phyloP scores from a whole-genome alignment of 208 protist species.

The Trypanosoma rangeli region DNA sequence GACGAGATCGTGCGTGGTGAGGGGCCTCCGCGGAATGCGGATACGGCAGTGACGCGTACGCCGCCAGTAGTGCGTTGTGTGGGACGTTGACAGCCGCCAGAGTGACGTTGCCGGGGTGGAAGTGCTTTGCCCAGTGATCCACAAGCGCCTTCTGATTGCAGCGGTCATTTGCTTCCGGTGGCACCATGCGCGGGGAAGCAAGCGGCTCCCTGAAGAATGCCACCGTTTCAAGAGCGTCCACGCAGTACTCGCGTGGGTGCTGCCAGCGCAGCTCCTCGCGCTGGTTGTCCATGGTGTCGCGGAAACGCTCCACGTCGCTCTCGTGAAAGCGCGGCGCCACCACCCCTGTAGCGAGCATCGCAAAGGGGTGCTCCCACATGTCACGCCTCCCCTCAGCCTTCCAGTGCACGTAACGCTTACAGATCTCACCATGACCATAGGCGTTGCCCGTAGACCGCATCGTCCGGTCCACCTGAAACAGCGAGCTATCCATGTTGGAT shows the following conservation, averaged over 20 bases:
- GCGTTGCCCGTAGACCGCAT: constrained; percentile 72
- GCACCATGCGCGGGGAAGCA: constrained; percentile 71
- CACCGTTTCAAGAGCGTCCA: constrained; percentile 81
- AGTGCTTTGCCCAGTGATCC: constrained; percentile 68
- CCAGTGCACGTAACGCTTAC: constrained; percentile 76
- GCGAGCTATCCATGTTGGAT: constrained; percentile 84
- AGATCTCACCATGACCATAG: constrained; percentile 78
- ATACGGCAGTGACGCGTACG: constrained; percentile 75
- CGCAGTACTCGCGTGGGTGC: constrained; percentile 66
- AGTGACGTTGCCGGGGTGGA: constrained; percentile 66
- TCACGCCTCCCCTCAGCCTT: constrained; percentile 74
- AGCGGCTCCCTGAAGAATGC: constrained; percentile 91
- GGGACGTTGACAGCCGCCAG: constrained; percentile 81
- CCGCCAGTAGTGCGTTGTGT: constrained; percentile 77
- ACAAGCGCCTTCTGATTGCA: constrained; percentile 73
- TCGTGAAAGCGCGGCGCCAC: constrained; percentile 82
- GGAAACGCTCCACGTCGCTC: constrained; percentile 82
- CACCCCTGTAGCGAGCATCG: constrained; percentile 73
- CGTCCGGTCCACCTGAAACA: constrained; percentile 85
- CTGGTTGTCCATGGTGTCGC: constrained; percentile 88
- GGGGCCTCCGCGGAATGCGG: constrained; percentile 70
- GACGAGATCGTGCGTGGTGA: constrained; percentile 49
- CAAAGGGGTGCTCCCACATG: constrained; percentile 78
- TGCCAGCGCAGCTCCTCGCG: constrained; percentile 81
- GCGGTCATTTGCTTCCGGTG: constrained; percentile 65